phyloP scores from a whole-genome alignment of 2,329 filamentous ascomycete species.

The Knufia petricola region DNA sequence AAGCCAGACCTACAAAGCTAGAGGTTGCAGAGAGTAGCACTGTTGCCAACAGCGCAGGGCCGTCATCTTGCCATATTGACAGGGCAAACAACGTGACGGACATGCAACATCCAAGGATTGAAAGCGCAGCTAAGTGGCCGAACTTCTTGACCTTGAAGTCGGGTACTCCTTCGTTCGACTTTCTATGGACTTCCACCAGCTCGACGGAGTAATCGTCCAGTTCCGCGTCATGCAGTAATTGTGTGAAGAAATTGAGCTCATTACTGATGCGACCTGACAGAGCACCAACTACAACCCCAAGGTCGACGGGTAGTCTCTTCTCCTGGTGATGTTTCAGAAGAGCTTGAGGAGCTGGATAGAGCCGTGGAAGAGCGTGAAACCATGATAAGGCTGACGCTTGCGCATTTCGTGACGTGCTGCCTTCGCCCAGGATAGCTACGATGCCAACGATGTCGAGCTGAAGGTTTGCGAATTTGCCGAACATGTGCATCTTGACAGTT shows the following conservation, averaged over 20 bases:
- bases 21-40: constrained; percentile 44
- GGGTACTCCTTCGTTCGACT: constrained; percentile 13
- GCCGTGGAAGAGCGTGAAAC: constrained; percentile 49
- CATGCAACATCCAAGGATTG: constrained; percentile 39
- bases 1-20: constrained; percentile 47
- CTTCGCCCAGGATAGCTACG: constrained; percentile 54
- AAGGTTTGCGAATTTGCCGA: constrained; percentile 11
- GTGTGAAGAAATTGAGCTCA: constrained; percentile 52
- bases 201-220: constrained; percentile 32
- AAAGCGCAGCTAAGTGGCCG: constrained; percentile 13
- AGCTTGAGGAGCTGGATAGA: constrained; percentile 54
- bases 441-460: constrained; percentile 51
- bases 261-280: constrained; percentile 47
- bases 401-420: constrained; percentile 47
- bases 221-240: constrained; percentile 44
- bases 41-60: constrained; percentile 44
- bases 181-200: constrained; percentile 30
- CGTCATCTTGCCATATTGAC: constrained; percentile 45
- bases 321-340: constrained; percentile 50
- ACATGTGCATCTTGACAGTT: constrained; percentile 14
- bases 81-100: constrained; percentile 45
- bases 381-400: constrained; percentile 51
- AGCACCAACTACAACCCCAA: constrained; percentile 49
- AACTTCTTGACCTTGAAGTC: constrained; percentile 4
- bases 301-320: constrained; percentile 45